These are phyloP conservation scores for Diaporthe batatas DNA, from an alignment of 2,329 filamentous ascomycete genomes.

Conservation along the genomic window DNA sequence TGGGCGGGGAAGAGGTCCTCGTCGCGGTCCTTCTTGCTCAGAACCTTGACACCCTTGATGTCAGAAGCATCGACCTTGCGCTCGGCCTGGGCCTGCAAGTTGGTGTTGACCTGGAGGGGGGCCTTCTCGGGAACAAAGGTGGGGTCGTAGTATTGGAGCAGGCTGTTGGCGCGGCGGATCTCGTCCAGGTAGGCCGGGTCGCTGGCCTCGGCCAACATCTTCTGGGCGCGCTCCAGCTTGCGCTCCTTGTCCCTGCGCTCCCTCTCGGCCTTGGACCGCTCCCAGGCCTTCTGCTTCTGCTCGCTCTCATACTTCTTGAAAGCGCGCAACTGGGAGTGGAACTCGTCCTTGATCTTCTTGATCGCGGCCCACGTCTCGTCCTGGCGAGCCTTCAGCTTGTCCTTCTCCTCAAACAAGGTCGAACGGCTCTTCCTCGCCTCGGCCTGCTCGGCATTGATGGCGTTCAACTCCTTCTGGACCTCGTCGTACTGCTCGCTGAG, in stretches of 20 bases:
- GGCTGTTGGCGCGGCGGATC: slow-evolving; percentile 87
- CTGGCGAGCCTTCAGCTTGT: slow-evolving; percentile 85
- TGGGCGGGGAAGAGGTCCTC: slow-evolving; percentile 87
- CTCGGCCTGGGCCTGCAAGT: slow-evolving; percentile 82
- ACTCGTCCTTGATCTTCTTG: slow-evolving; percentile 90
- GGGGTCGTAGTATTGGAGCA: slow-evolving; percentile 94
- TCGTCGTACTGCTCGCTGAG: slow-evolving; percentile 87
- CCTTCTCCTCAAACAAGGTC: slow-evolving; percentile 85
- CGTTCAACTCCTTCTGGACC: slow-evolving; percentile 89
- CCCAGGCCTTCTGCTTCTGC: slow-evolving; percentile 79
- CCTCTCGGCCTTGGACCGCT: slow-evolving; percentile 85
- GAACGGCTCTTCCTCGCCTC: slow-evolving; percentile 90
- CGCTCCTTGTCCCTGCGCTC: slow-evolving; percentile 78
- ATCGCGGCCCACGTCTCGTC: slow-evolving; percentile 87
- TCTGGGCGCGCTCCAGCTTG: slow-evolving; percentile 81
- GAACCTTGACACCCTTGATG: slow-evolving; percentile 86
- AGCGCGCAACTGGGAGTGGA: slow-evolving; percentile 86
- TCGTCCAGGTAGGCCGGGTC: slow-evolving; percentile 93
- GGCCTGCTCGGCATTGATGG: slow-evolving; percentile 93
- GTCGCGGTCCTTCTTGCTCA: slow-evolving; percentile 88
- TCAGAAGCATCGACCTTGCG: slow-evolving; percentile 87
- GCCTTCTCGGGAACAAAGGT: slow-evolving; percentile 72
- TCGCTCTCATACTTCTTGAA: slow-evolving; percentile 87
- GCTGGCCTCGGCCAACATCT: slow-evolving; percentile 83
- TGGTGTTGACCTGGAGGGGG: slow-evolving; percentile 73